Evolutionary conservation across 2,329 filamentous ascomycete genomes (phyloP), one percentile per base, ranked within the genome.

Genomic region (Microdochium trichocladiopsis): DNA sequence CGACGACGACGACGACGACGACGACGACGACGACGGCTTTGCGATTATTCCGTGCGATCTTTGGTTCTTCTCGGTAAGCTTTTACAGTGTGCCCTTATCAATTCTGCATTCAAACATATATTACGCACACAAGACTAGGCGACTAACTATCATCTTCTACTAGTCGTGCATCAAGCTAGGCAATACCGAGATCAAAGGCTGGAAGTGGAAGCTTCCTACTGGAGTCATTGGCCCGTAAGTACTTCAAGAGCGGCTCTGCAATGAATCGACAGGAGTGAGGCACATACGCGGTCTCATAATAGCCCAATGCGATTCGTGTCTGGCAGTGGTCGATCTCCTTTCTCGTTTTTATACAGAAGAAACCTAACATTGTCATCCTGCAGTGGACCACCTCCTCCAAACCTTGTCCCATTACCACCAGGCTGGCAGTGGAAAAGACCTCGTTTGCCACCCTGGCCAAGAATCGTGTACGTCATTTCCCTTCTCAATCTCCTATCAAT

Each of bases 1-100:
- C 14, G 14, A 16, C 33, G n/a, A 12, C 25, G 49, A 24, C 12
- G 49, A 43, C 18, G 49, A 50, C 11, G 24, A 23, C 14, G 49
- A 50, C 6, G 49, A 43, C 8, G 31, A 28, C 25, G 31, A 50
- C 21, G 31, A 50, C 49, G 49, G 24, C 14, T 33, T 37, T n/a
- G 33, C 33, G 5, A n/a, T 37, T 4, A 4, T 37, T 16, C 16
- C 49, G 12, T 50, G 49, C 49, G 25, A 43, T 6, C 18, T 50
- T 2, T 50, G 49, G 49, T 50, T 50, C 49, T 50, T 50, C 22
- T 50, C 25, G 16, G 49, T 50, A 50, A 50, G 49, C n/a, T 8
- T 50, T 10, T 18, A 25, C 37, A 8, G 8, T n/a, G n/a, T n/a
- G n/a, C n/a, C n/a, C n/a, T n/a, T n/a, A 33, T 14, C 14, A 8